Evolutionary conservation across 208 protist species (phyloP).

Genomic region (Trichomonas vaginalis): DNA sequence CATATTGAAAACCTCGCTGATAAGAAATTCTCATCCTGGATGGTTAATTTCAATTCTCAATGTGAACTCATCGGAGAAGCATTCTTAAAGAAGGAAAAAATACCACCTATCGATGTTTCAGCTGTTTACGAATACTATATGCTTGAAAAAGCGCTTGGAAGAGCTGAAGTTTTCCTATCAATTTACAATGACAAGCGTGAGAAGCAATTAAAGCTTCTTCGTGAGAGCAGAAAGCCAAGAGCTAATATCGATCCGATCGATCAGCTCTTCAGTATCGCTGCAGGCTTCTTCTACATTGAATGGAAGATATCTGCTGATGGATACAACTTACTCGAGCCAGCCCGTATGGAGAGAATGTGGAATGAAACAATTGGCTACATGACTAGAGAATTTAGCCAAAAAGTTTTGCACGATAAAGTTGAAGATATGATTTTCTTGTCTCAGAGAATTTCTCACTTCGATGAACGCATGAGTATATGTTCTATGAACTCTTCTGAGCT

Average conservation of each 20-base stretch:
- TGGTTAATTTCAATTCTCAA: not conserved
- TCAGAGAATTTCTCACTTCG: not conserved
- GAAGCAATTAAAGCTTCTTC: not conserved
- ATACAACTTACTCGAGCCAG: not conserved
- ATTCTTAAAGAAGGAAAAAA: not conserved
- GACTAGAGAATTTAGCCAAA: not conserved
- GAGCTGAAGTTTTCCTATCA: not conserved
- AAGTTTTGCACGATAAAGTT: not conserved
- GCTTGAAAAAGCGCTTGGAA: not conserved
- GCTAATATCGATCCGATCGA: not conserved
- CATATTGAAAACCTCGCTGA: not conserved
- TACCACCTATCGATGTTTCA: not conserved
- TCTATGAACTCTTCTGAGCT: not conserved
- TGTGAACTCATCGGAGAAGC: not conserved
- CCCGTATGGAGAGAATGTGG: not conserved
- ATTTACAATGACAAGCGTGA: not conserved
- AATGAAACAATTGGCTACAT: not conserved
- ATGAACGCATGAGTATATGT: not conserved
- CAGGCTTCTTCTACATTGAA: not conserved
- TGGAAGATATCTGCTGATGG: not conserved
- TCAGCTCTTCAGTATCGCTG: not conserved
- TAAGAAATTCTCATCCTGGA: not conserved
- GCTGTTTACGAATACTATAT: not conserved
- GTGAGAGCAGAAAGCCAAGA: not conserved
- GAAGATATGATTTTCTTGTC: not conserved